Evolutionary conservation across 768 basidiomycete species (phyloP).

Genomic region (Suillus americanus): DNA sequence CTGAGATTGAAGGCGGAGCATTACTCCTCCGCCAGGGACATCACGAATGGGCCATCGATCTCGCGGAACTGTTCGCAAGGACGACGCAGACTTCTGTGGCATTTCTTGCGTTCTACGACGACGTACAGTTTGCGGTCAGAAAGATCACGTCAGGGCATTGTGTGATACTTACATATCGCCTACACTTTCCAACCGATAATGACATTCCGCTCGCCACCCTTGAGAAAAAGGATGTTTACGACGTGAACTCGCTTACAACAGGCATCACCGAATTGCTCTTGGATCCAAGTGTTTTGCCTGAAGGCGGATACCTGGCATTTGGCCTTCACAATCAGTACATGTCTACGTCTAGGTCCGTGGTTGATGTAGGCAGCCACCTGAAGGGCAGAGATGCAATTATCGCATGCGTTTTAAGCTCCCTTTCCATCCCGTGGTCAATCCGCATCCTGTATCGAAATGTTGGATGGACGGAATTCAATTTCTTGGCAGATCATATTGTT

Average conservation of each 20-base stretch:
- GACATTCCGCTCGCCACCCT: constrained; percentile 32
- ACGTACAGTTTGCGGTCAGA: constrained; percentile 45
- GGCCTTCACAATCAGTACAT: constrained; percentile 39
- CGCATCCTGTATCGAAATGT: constrained; percentile 6
- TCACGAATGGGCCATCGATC: constrained; percentile 40
- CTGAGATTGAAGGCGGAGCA: constrained; percentile 43
- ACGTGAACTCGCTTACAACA: not conserved
- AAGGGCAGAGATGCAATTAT: constrained; percentile 7
- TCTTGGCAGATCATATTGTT: not conserved
- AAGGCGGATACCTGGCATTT: constrained; percentile 42
- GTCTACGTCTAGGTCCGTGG: not conserved
- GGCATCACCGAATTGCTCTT: constrained; percentile 25
- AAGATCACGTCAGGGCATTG: constrained; percentile 41
- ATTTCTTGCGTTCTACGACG: constrained; percentile 44
- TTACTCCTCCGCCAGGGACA: constrained; percentile 37
- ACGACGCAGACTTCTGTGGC: constrained; percentile 20
- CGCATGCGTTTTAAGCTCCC: constrained; percentile 2
- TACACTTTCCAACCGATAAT: constrained; percentile 33
- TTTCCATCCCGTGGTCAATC: constrained; percentile 5
- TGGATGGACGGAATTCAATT: constrained; percentile 2
- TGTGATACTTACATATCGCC: constrained; percentile 46
- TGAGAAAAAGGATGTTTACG: not conserved
- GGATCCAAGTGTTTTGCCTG: constrained; percentile 34
- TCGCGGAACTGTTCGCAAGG: constrained; percentile 22
- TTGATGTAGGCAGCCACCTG: constrained; percentile 13